Base-by-base conservation (phyloP, 129 eudicot genomes). In the Tagetes patula region DNA sequence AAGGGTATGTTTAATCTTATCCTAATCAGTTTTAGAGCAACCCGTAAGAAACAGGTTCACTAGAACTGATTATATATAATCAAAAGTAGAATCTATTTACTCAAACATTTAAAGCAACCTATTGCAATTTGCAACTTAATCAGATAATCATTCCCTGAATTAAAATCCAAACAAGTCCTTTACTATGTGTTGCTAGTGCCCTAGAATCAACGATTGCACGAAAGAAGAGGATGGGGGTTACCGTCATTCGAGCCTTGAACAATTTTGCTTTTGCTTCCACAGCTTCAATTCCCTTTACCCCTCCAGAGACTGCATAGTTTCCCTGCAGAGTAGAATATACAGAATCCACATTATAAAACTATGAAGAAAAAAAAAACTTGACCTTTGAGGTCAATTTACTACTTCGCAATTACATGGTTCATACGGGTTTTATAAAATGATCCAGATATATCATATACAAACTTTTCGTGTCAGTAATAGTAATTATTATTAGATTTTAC, bases 241-340 rank as follows among this genome's bases (percentile, higher is more conserved):
- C 98, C 86, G 98, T 82, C 98, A 89, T 93, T 63, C 98, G 95
- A 80, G 98, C 98, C 79, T 93, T 93, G 61, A 93, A 93, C 48
- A 95, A 89, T 76, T 93, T 93, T 58, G 98, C 98, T 82, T 87
- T 93, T 37, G 96, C 92, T 86, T 93, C 98, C 37, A 93, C 94
- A 3, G 89, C 92, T 82, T 93, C 98, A 27, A 93, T 84, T 72
- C 98, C 98, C 86, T 89, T 93, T 67, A 93, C 79, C 0, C 96
- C 98, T 78, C 98, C 98, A 65, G 98, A 93, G 31, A 93, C 96
- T 36, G 96, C 96, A 80, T 93, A 93, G 74, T 93, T 93, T 71
- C 98, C 98, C 98, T 93, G 64, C n/a, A 82, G 68, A 47, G 58
- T 3, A 77, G 33, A 42, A 36, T 59, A 62, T 30, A 37, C 4